Conservation (phyloP, 2,329 filamentous ascomycete species). For the Aspergillus udagawae region DNA sequence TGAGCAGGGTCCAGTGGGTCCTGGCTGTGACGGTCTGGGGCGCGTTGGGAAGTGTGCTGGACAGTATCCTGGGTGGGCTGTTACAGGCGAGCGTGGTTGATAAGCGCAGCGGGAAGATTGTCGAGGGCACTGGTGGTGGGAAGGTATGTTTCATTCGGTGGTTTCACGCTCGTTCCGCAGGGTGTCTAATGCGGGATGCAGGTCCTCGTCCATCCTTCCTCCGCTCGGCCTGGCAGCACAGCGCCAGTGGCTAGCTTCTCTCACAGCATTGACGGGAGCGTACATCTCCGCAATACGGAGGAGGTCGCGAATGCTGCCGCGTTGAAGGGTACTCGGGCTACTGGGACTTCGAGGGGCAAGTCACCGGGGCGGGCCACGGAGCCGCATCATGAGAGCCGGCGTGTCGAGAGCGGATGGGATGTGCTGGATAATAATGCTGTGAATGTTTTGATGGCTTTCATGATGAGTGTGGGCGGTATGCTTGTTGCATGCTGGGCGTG, state of each 20-base stretch:
- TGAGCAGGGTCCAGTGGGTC: conserved; percentile 47
- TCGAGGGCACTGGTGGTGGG: conserved; percentile 76
- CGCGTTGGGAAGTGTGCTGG: conserved; percentile 72
- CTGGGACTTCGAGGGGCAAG: conserved; percentile 11
- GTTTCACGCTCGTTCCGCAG: not conserved
- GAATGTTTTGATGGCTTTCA: conserved; percentile 83
- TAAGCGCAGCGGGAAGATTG: conserved; percentile 74
- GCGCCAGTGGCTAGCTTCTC: conserved; percentile 6
- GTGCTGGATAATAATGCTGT: conserved; percentile 93
- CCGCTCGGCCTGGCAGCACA: conserved; percentile 18
- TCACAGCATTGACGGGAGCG: conserved; percentile 16
- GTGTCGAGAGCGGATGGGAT: conserved; percentile 65
- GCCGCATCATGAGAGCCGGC: conserved; percentile 53
- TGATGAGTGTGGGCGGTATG: conserved; percentile 78
- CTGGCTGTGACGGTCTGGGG: conserved; percentile 66
- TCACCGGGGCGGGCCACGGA: conserved; percentile 14
- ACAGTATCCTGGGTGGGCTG: conserved; percentile 80
- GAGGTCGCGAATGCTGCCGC: conserved; percentile 27
- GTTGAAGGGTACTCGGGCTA: conserved; percentile 16
- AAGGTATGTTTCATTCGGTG: conserved; percentile 42
- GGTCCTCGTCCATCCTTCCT: conserved; percentile 36
- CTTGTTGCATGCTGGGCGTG: conserved; percentile 40
- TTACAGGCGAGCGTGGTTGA: conserved; percentile 86
- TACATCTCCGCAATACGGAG: conserved; percentile 25
- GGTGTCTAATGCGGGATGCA: conserved; percentile 6